phyloP scores from a whole-genome alignment of 331 rosid species.

The Pyrus hybrid region DNA sequence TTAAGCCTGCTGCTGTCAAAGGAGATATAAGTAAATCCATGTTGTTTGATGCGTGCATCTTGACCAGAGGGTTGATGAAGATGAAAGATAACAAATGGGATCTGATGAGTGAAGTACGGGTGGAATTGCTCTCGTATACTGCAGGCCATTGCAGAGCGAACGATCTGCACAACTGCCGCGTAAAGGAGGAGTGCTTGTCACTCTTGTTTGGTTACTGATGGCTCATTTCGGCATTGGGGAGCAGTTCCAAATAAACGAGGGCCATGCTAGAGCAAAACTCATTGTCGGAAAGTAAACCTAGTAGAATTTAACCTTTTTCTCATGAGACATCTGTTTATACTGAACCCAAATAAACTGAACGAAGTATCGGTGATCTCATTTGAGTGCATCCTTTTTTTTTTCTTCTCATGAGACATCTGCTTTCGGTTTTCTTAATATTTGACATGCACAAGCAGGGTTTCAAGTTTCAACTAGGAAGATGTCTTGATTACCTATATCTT shows the following conservation, averaged over 20 bases:
- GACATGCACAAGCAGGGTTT: too few relatives aligned
- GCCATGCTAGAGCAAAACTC: constrained; percentile 41
- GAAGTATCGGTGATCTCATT: too few relatives aligned
- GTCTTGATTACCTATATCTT: not conserved
- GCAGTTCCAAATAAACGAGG: constrained; percentile 43
- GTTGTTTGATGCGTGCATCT: constrained; percentile 32
- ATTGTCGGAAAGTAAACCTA: constrained; percentile 18
- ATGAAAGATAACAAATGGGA: constrained; percentile 7
- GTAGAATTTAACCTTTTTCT: too few relatives aligned
- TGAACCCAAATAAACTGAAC: too few relatives aligned
- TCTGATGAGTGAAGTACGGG: constrained; percentile 25
- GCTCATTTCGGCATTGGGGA: constrained; percentile 44
- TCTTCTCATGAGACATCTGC: too few relatives aligned
- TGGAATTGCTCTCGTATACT: constrained; percentile 39
- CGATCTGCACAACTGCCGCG: constrained; percentile 23
- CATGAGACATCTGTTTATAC: not conserved
- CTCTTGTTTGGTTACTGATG: constrained; percentile 45
- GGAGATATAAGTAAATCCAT: constrained; percentile 46
- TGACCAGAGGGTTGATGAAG: not conserved
- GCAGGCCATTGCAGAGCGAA: constrained; percentile 33
- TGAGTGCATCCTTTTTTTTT: too few relatives aligned
- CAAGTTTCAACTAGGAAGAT: too few relatives aligned
- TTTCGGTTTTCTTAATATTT: too few relatives aligned
- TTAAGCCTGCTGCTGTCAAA: constrained; percentile 20
- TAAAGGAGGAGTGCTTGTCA: constrained; percentile 36